Percentiles rank a stretch among this genome's conserved stretches.
Conservation (phyloP, 805 yeast genomes). For the Yamadazyma takamatsuzukensis region DNA sequence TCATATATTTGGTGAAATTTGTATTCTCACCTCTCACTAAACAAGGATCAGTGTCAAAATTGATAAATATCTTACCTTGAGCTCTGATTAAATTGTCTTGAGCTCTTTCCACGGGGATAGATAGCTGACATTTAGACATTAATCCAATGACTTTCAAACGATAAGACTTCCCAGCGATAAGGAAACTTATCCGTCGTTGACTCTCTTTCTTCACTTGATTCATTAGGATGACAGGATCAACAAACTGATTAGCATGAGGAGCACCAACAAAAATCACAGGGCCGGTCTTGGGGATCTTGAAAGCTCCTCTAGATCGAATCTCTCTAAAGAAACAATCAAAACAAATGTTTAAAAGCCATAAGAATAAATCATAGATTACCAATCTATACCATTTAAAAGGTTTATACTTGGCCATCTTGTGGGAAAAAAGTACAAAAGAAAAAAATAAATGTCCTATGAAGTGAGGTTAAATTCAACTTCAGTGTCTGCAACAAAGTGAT, state of each 20-base stretch:
- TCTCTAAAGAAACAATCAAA: conserved; percentile 79
- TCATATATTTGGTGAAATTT: conserved; percentile 58
- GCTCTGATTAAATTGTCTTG: conserved; percentile 76
- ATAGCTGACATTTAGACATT: conserved; percentile 67
- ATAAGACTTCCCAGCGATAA: conserved; percentile 82
- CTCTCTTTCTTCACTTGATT: conserved; percentile 69
- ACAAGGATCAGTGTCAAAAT: conserved; percentile 49
- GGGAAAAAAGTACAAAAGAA: too few relatives aligned
- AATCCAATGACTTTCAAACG: conserved; percentile 65
- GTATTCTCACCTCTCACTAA: conserved; percentile 65
- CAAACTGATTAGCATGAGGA: conserved; percentile 96
- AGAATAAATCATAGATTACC: conserved; percentile 30
- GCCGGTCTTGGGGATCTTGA: conserved; percentile 62
- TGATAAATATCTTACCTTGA: conserved; percentile 61
- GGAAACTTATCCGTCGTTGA: conserved; percentile 68
- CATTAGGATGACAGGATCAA: conserved; percentile 77
- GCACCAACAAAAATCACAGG: conserved; percentile 93
- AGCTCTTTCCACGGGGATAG: conserved; percentile 90
- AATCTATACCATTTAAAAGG: conserved; percentile 24
- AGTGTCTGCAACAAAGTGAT: too few relatives aligned
- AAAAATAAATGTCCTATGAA: too few relatives aligned
- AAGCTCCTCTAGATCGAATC: conserved; percentile 84
- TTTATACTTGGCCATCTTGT: conserved; percentile 4
- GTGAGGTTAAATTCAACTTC: too few relatives aligned
- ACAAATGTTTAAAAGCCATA: conserved; percentile 35